phyloP scores from a whole-genome alignment of 2,329 filamentous ascomycete species.

The Penicillium sumatraense region DNA sequence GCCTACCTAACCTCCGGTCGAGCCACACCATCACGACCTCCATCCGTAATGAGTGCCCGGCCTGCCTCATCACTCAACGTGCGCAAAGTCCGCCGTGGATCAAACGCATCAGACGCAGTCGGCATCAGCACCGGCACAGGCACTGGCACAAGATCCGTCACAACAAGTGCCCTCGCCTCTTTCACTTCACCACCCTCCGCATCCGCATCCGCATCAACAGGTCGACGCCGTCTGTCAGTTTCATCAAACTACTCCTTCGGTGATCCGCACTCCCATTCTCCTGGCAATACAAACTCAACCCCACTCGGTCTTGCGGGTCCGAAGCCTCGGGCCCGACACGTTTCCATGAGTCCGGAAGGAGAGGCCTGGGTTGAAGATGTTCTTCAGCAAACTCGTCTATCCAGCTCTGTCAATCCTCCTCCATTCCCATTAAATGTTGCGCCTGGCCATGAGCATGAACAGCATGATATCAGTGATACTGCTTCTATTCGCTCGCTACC shows the following conservation, averaged over 20 bases:
- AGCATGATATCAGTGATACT: conserved; percentile 19
- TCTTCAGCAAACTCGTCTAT: conserved; percentile 48
- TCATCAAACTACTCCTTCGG: conserved; percentile 44
- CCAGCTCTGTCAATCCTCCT: conserved; percentile 36
- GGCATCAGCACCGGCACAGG: conserved; percentile 31
- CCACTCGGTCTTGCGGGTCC: conserved; percentile 53
- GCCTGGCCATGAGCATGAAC: conserved; percentile 8
- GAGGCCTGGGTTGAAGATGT: conserved; percentile 55
- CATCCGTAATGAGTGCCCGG: conserved; percentile 41
- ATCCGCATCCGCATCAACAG: conserved; percentile 29
- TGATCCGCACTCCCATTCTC: conserved; percentile 32
- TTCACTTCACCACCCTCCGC: conserved; percentile 37
- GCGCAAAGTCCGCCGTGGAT: conserved; percentile 43
- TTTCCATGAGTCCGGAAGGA: conserved; percentile 50
- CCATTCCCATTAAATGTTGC: conserved; percentile 29
- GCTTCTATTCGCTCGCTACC: conserved; percentile 24
- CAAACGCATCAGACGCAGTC: conserved; percentile 38
- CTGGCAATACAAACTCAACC: conserved; percentile 33
- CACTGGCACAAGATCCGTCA: conserved; percentile 31
- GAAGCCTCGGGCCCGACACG: conserved; percentile 43
- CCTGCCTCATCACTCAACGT: conserved; percentile 45
- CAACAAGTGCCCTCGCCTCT: conserved; percentile 34
- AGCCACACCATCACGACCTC: conserved; percentile 42
- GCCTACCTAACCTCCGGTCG: conserved; percentile 31
- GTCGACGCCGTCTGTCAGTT: conserved; percentile 37